These are phyloP conservation scores for Epichloe sylvatica DNA, from an alignment of 2,329 filamentous ascomycete species.

Conservation along the genomic window DNA sequence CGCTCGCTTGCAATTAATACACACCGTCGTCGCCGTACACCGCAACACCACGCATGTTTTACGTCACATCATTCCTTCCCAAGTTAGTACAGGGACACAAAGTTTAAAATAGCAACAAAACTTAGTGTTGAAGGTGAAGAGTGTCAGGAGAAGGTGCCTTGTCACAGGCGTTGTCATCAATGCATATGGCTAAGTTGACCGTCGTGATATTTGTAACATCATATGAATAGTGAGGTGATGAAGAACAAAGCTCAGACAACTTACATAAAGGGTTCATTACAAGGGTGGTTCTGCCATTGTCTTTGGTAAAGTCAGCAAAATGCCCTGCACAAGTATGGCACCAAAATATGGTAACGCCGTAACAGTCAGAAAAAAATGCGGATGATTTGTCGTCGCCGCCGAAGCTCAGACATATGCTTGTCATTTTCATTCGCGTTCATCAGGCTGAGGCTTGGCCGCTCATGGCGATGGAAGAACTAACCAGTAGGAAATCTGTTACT, in stretches of 20 bases:
- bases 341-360: constrained; percentile 5
- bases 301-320: background rate
- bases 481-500: constrained; percentile 4
- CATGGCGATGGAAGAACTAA: constrained; percentile 10
- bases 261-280: constrained; percentile 10
- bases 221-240: constrained; percentile 14
- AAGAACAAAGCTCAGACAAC: constrained; percentile 8
- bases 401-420: constrained; percentile 96
- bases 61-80: background rate
- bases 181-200: constrained; percentile 35
- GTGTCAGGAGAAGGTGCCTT: constrained; percentile 25
- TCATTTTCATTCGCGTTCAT: constrained; percentile 78
- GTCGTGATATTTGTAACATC: constrained; percentile 33
- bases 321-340: constrained; percentile 4
- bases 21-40: background rate
- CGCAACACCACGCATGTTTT: background rate
- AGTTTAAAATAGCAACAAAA: background rate
- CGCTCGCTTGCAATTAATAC: background rate
- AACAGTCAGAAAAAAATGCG: constrained; percentile 11
- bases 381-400: constrained; percentile 30
- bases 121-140: background rate
- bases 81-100: constrained; percentile 3
- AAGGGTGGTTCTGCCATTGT: background rate
- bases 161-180: constrained; percentile 34
- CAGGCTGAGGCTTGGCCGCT: constrained; percentile 32